Evolutionary conservation across 306 rosid species (phyloP), one percentile per base, ranked within the genome.

Genomic region (Inga leiocalycina): DNA sequence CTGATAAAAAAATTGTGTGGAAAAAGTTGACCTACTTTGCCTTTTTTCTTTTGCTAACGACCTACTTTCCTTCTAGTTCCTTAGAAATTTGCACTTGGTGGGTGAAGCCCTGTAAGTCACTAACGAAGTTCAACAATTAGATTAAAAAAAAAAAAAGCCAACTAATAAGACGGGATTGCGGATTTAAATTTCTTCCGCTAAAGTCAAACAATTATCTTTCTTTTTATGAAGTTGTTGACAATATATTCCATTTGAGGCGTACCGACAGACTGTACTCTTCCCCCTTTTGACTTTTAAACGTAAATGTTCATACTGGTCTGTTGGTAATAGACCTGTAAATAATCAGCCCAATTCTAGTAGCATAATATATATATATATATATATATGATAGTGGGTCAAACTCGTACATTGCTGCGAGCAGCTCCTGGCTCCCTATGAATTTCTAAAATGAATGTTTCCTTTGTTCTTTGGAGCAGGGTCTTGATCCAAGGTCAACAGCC

Each of bases 401-500:
- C 2, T 24, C 15, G 4, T 15, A 5, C 43, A 14, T 65, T 32
- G 32, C 20, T 27, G 81, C 77, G 24, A 13, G 10, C 44, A 34
- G 10, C 45, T 67, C 10, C 45, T 17, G 20, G 22, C 71, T 16
- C 17, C 24, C 24, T 35, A 7, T 67, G 45, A 67, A 35, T 35
- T 35, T 16, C 12, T 35, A 35, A 34, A 66, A 37, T 32, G 71
- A 17, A 67, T 32, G 7, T 66, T 15, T 34, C 6, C 8, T 65
- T 5, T 32, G 8, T 37, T 8, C 17, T 37, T 39, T 13, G 22
- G 10, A 57, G 66, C 97, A 96, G 98, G 99, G 98, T 71, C 88
- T 94, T 56, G 99, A 94, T 90, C 99, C 99, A 66, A 92, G 82
- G 81, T 87, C 97, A 20, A 92, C 94, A 8, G 97, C 95, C 27